A percentile compares a stretch with the other conserved stretches of the same genome.
These are phyloP conservation scores for Rhizophagus clarus DNA, from an alignment of 192 early-diverging fungal genomes.

Conservation along the genomic window DNA sequence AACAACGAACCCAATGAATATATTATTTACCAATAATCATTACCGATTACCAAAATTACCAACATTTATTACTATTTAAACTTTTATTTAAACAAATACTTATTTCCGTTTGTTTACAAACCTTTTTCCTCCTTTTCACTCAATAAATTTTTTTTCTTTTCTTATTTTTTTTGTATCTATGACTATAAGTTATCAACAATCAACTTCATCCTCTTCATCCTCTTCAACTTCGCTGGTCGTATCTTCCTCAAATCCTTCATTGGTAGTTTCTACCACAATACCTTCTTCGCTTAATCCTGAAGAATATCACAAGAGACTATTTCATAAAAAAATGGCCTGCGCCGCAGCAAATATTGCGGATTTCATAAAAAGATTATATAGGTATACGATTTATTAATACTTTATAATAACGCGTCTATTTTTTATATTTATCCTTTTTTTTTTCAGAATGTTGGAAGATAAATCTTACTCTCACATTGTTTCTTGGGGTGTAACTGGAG, in stretches of 20 bases:
- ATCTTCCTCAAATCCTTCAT: neutral
- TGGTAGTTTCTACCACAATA: neutral
- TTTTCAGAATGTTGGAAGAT: slow-evolving; percentile 69
- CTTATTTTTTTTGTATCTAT: neutral
- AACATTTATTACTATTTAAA: no score
- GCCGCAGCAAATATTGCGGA: slow-evolving; percentile 53
- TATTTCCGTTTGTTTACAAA: no score
- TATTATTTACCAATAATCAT: no score
- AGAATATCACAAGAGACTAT: neutral
- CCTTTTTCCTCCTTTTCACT: neutral
- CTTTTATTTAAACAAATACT: no score
- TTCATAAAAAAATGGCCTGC: slow-evolving; percentile 23
- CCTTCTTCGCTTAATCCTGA: neutral
- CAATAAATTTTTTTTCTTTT: neutral
- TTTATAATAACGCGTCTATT: neutral
- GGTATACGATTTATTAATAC: no score
- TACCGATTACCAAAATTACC: no score
- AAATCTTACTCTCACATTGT: slow-evolving; percentile 58
- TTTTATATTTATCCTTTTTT: slow-evolving; percentile 12
- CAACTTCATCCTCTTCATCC: neutral
- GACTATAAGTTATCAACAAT: neutral
- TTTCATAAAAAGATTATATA: slow-evolving; percentile 65
- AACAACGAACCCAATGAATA: no score
- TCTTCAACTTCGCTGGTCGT: neutral
- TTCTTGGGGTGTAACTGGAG: slow-evolving; percentile 63